Conservation (phyloP, 306 rosid species). For the Vigna unguiculata region DNA sequence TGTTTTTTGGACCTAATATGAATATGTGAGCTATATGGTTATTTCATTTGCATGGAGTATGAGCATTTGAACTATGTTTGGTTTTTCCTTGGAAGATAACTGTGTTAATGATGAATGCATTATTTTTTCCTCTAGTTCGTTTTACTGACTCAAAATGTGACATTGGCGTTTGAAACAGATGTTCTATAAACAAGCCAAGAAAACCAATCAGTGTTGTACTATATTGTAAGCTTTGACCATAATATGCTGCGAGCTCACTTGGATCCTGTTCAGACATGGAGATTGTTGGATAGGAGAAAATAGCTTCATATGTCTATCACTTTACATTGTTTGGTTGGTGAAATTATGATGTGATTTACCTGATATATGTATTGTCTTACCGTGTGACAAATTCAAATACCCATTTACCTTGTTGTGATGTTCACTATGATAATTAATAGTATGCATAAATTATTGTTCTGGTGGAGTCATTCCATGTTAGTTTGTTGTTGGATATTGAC, state of each 20-base stretch:
- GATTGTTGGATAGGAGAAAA: constrained; percentile 56
- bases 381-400: constrained; percentile 46
- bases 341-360: constrained; percentile 56
- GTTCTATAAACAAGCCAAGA: constrained; percentile 98
- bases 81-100: not conserved
- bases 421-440: constrained; percentile 40
- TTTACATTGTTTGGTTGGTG: constrained; percentile 65
- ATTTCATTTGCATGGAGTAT: not conserved
- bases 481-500: constrained; percentile 29
- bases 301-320: constrained; percentile 62
- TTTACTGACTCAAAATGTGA: constrained; percentile 41
- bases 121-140: constrained; percentile 14
- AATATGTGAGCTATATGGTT: not conserved
- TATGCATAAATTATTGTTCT: constrained; percentile 47
- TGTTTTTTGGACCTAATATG: not conserved
- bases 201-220: constrained; percentile 91
- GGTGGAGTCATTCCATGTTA: constrained; percentile 31
- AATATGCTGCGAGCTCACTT: constrained; percentile 38
- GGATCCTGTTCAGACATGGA: constrained; percentile 44
- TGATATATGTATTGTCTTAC: constrained; percentile 48
- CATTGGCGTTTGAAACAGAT: constrained; percentile 70
- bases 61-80: constrained; percentile 25
- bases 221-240: constrained; percentile 66
- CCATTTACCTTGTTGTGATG: constrained; percentile 49
- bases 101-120: constrained; percentile 17